Evolutionary conservation across 2,329 filamentous ascomycete genomes (phyloP).

Genomic region (Davidsoniella neocaledoniae): DNA sequence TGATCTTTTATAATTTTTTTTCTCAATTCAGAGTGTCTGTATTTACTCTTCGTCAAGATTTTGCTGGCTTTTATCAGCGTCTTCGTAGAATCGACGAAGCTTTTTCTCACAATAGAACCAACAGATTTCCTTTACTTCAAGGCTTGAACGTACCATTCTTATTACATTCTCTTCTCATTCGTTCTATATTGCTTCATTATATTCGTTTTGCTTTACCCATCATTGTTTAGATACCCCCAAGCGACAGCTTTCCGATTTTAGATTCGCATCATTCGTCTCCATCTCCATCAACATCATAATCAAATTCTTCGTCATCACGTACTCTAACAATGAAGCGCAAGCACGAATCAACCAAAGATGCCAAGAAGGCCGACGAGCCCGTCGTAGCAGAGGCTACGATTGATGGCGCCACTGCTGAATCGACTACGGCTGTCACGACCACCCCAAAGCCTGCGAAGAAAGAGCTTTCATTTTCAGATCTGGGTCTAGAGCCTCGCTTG

Average conservation of each 20-base stretch:
- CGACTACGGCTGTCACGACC: background rate
- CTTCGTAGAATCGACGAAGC: background rate
- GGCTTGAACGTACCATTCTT: background rate
- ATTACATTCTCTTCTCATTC: constrained; percentile 9
- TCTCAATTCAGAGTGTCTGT: background rate
- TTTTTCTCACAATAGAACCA: no score
- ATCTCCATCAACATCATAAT: no score
- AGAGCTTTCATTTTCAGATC: constrained; percentile 45
- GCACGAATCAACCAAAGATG: constrained; percentile 33
- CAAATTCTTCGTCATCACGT: background rate
- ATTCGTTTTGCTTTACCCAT: no score
- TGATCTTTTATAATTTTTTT: background rate
- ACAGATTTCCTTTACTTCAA: no score
- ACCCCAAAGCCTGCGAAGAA: background rate
- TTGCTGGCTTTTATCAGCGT: constrained; percentile 12
- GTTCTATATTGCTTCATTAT: no score
- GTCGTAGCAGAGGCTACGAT: constrained; percentile 12
- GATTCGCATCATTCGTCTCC: no score
- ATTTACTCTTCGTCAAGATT: background rate
- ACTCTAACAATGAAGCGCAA: constrained; percentile 39
- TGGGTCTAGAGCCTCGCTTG: constrained; percentile 70
- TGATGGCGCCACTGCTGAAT: background rate
- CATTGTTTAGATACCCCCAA: no score
- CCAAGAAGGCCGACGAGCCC: constrained; percentile 15
- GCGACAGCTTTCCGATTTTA: no score